A percentile compares a stretch with the other conserved stretches of the same genome.
phyloP scores from a whole-genome alignment of 192 early-diverging fungal genomes.

The Podochytrium sp. region DNA sequence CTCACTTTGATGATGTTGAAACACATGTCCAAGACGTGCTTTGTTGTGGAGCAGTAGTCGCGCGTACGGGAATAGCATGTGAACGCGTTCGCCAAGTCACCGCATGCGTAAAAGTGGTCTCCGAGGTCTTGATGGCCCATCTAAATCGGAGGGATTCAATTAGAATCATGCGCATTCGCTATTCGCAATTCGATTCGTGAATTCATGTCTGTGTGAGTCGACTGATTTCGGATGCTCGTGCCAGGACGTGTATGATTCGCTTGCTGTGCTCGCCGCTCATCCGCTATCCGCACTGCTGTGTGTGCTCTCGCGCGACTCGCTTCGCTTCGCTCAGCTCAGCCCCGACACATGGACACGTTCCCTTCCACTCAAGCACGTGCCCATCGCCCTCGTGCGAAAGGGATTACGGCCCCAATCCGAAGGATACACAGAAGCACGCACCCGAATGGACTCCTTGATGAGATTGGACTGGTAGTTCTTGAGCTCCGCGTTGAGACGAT shows the following conservation, averaged over 20 bases:
- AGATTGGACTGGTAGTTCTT: conserved; percentile 76
- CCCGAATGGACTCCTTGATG: conserved; percentile 86
- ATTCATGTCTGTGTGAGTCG: too few relatives aligned
- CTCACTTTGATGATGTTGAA: conserved; percentile 77
- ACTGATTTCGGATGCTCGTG: too few relatives aligned
- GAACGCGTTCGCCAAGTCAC: conserved; percentile 68
- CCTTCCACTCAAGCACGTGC: too few relatives aligned
- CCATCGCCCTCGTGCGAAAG: too few relatives aligned
- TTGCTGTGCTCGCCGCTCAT: too few relatives aligned
- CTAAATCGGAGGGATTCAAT: conserved; percentile 53
- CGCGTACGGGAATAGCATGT: conserved; percentile 70
- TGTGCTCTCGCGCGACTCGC: too few relatives aligned
- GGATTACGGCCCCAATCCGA: neutral
- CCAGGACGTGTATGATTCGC: too few relatives aligned
- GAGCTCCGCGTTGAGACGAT: conserved; percentile 77
- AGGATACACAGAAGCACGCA: conserved; percentile 38
- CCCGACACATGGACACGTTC: too few relatives aligned
- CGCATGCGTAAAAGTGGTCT: conserved; percentile 73
- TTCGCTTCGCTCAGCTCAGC: too few relatives aligned
- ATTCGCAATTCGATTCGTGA: too few relatives aligned
- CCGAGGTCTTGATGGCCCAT: conserved; percentile 83
- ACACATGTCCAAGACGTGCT: conserved; percentile 81
- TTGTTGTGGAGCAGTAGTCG: conserved; percentile 78
- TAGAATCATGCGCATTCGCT: too few relatives aligned
- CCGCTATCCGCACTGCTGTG: too few relatives aligned